Evolutionary conservation across 78 protist species (phyloP).

Genomic region (Bodo saltans): DNA sequence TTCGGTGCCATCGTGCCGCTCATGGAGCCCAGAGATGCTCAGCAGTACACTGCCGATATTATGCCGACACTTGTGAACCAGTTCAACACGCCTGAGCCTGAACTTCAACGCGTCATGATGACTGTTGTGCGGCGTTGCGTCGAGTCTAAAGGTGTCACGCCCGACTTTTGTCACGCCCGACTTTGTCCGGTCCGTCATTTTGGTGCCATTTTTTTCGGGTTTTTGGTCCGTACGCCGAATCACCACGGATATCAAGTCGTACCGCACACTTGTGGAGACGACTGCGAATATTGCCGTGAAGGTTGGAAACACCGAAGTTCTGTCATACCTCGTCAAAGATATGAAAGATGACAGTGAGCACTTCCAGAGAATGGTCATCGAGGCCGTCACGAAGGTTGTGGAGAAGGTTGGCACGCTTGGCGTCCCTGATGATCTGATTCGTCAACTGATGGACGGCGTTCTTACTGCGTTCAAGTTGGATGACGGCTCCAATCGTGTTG

Average conservation of each 20-base stretch:
- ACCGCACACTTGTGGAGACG: slow-evolving; percentile 87
- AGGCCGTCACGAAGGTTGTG: slow-evolving; percentile 62
- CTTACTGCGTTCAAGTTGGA: slow-evolving; percentile 85
- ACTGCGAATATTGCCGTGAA: slow-evolving; percentile 92
- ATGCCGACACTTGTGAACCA: slow-evolving; percentile 80
- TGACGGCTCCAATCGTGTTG: slow-evolving; percentile 56
- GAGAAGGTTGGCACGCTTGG: slow-evolving; percentile 81
- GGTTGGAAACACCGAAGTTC: slow-evolving; percentile 83
- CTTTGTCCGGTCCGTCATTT: slow-evolving; percentile 76
- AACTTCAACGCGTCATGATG: slow-evolving; percentile 96
- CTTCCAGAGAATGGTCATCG: slow-evolving; percentile 82
- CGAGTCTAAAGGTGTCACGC: slow-evolving; percentile 90
- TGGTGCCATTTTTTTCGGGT: slow-evolving; percentile 65
- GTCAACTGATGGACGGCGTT: slow-evolving; percentile 87
- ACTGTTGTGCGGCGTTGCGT: slow-evolving; percentile 94
- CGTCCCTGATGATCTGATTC: slow-evolving; percentile 79
- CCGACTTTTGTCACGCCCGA: too few species aligned
- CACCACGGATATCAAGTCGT: slow-evolving; percentile 85
- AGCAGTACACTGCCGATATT: slow-evolving; percentile 83
- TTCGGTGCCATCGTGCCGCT: slow-evolving; percentile 97
- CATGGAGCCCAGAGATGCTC: slow-evolving; percentile 88
- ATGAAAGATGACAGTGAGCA: slow-evolving; percentile 91
- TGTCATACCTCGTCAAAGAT: slow-evolving; percentile 75
- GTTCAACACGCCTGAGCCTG: slow-evolving; percentile 92
- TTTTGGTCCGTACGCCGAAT: slow-evolving; percentile 99